A percentile compares a stretch with the other conserved stretches of the same genome.
These are phyloP conservation scores for Capsicum rhomboideum DNA, from an alignment of 257 asterid genomes.

Conservation along the genomic window DNA sequence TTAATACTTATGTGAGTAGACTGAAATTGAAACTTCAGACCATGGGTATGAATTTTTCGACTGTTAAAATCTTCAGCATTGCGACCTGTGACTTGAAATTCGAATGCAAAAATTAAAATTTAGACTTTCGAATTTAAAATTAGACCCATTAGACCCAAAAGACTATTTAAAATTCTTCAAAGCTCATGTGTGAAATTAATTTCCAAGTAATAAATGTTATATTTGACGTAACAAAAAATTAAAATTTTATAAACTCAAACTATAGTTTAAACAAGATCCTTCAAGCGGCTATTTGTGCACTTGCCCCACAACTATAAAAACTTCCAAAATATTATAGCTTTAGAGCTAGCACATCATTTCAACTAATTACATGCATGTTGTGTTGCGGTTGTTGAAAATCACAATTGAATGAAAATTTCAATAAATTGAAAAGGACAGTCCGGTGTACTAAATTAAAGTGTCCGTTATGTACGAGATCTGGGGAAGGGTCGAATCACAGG, in stretches of 20 bases:
- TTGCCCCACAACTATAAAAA: neutral
- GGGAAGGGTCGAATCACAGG: no score
- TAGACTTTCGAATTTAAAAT: no score
- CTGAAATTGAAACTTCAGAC: neutral
- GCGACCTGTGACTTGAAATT: neutral
- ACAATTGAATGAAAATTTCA: neutral
- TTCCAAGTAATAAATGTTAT: no score
- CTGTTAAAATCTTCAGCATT: no score
- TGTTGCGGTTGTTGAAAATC: neutral
- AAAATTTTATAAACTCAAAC: no score
- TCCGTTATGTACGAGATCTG: no score
- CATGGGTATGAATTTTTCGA: neutral
- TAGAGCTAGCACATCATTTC: neutral
- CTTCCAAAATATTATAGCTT: neutral
- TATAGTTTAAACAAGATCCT: neutral
- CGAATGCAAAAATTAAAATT: no score
- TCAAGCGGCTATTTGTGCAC: neutral
- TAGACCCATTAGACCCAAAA: neutral
- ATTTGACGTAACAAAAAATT: no score
- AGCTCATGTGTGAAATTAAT: neutral
- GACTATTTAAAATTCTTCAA: neutral
- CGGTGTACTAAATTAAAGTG: no score
- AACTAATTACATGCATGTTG: neutral
- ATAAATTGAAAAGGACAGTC: no score
- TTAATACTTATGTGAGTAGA: neutral